These are phyloP conservation scores for Alternaria arborescens DNA, from an alignment of 2,329 filamentous ascomycete species.

Conservation along the genomic window DNA sequence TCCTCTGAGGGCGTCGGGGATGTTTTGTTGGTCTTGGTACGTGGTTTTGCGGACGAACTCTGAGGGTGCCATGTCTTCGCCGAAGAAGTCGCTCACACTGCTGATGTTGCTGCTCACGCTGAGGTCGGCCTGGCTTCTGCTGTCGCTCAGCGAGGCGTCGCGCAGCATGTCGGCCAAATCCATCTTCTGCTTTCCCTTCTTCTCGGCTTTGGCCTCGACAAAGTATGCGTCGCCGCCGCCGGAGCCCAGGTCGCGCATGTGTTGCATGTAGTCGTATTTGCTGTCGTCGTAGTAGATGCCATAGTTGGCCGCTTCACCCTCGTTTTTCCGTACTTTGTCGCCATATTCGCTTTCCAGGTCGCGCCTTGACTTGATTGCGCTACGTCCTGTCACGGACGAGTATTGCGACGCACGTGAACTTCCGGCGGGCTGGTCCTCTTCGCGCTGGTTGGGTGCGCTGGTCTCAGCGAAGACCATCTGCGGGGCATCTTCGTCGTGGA, in stretches of 20 bases:
- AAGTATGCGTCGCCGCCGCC: conserved; percentile 78
- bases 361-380: conserved; percentile 71
- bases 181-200: conserved; percentile 76
- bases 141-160: conserved; percentile 54
- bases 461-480: conserved; percentile 88
- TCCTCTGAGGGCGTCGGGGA: conserved; percentile 89
- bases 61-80: conserved; percentile 78
- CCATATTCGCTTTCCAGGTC: conserved; percentile 82
- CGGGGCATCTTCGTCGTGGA: conserved; percentile 88
- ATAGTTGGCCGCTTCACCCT: conserved; percentile 94
- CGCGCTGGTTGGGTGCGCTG: conserved; percentile 51
- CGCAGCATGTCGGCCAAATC: conserved; percentile 83
- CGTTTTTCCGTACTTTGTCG: conserved; percentile 78
- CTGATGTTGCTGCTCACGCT: conserved; percentile 54
- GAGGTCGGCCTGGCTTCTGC: conserved; percentile 53
- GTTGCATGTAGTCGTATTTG: conserved; percentile 99
- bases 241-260: conserved; percentile 82
- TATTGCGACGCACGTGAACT: conserved; percentile 56
- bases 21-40: conserved; percentile 91
- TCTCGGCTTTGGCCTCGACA: conserved; percentile 73
- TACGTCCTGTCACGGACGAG: conserved; percentile 51
- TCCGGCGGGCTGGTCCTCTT: conserved; percentile 54
- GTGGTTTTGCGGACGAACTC: conserved; percentile 79
- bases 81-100: conserved; percentile 65
- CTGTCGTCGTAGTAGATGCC: conserved; percentile 96